These are phyloP conservation scores for Cucurbita moschata DNA, from an alignment of 306 rosid species.

Conservation along the genomic window DNA sequence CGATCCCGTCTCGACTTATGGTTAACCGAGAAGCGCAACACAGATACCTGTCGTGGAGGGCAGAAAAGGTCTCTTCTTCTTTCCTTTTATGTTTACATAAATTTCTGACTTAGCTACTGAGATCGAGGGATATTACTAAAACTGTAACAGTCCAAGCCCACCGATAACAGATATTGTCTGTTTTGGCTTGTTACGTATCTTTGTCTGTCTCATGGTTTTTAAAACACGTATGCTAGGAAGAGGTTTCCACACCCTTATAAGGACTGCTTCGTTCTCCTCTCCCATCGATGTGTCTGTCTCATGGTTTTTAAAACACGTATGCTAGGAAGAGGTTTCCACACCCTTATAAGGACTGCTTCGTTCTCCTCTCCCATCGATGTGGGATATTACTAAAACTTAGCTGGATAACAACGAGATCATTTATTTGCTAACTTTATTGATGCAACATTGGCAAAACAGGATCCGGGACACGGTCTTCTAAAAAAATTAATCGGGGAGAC, in stretches of 20 bases:
- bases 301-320: too few relatives aligned
- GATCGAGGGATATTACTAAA: not conserved
- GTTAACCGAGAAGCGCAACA: constrained; percentile 69
- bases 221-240: too few relatives aligned
- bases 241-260: too few relatives aligned
- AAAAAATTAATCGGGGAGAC: constrained; percentile 54
- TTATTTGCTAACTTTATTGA: not conserved
- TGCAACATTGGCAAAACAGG: constrained; percentile 37
- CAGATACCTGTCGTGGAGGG: constrained; percentile 70
- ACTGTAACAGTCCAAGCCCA: too few relatives aligned
- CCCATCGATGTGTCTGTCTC: too few relatives aligned
- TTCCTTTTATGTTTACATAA: not conserved
- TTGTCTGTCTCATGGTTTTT: too few relatives aligned
- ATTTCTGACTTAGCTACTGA: not conserved
- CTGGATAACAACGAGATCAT: not conserved
- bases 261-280: too few relatives aligned
- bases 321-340: too few relatives aligned
- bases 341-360: too few relatives aligned
- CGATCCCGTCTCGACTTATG: constrained; percentile 26
- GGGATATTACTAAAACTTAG: not conserved
- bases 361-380: too few relatives aligned
- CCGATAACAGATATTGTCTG: too few relatives aligned
- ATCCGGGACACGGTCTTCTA: constrained; percentile 70
- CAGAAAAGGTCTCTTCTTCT: constrained; percentile 40
- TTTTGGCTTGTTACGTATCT: too few relatives aligned